Percentiles rank a stretch among this genome's conserved stretches.
These are phyloP conservation scores for Skeletonema costatum DNA, from an alignment of 108 stramenopile genomes.

Conservation along the genomic window DNA sequence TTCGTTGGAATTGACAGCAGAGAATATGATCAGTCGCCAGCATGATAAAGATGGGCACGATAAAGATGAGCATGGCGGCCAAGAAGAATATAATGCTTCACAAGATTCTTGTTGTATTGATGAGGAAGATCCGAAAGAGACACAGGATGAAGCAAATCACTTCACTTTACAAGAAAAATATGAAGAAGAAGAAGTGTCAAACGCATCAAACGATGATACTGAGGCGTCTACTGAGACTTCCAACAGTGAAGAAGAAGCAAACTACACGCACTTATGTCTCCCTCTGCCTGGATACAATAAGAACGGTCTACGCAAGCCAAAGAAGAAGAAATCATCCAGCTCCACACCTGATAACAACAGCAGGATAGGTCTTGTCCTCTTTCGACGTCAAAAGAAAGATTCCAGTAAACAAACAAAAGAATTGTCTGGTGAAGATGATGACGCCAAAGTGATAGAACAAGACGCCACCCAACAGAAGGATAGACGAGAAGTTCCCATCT, in stretches of 20 bases:
- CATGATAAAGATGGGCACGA: neutral
- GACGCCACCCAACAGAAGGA: neutral
- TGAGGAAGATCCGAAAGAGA: too few relatives aligned
- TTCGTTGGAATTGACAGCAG: neutral
- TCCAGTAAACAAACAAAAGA: neutral
- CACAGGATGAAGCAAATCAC: too few relatives aligned
- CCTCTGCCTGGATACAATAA: conserved; percentile 23
- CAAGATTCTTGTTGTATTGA: too few relatives aligned
- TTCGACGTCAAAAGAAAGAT: neutral
- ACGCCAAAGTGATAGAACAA: neutral
- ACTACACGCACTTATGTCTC: conserved; percentile 12
- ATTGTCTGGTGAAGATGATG: neutral
- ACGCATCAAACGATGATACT: neutral
- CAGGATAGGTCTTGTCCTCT: neutral
- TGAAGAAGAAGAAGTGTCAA: neutral
- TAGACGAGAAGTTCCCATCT: conserved; percentile 16
- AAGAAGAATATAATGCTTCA: too few relatives aligned
- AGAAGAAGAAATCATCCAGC: neutral
- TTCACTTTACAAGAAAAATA: too few relatives aligned
- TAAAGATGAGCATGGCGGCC: neutral
- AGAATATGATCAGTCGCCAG: neutral
- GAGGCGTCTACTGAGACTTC: too few relatives aligned
- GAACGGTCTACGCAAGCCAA: neutral
- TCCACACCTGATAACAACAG: neutral
- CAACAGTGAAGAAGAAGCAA: neutral